Conservation (phyloP, 371 early-diverging fungal species). For the Mortierella sp. region DNA sequence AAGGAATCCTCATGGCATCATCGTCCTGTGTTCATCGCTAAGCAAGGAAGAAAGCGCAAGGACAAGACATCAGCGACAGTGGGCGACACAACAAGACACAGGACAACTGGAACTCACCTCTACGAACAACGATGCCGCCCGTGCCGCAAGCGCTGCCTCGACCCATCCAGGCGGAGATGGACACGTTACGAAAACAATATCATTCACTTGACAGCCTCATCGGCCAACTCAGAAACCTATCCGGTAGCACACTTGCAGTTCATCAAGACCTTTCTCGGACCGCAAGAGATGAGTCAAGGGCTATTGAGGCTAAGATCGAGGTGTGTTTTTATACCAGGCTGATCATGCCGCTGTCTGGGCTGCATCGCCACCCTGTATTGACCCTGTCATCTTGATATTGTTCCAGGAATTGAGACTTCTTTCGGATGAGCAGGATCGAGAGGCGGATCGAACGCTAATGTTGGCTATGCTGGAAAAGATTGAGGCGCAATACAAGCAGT, state of each 20-base stretch:
- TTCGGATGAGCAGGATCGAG: constrained; percentile 73
- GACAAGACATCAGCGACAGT: not conserved
- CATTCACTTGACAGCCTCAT: constrained; percentile 44
- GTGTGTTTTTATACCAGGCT: constrained; percentile 2
- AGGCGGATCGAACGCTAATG: constrained; percentile 57
- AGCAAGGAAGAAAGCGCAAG: no score
- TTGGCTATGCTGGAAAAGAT: constrained; percentile 63
- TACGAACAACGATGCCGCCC: constrained; percentile 23
- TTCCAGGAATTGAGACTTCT: constrained; percentile 61
- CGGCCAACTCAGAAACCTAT: constrained; percentile 23
- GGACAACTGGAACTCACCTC: not conserved
- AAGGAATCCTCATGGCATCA: no score
- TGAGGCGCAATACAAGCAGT: constrained; percentile 69
- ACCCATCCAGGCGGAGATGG: constrained; percentile 39
- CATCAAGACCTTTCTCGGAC: constrained; percentile 47
- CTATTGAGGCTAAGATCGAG: constrained; percentile 49
- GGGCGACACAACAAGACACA: not conserved
- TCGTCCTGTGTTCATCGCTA: no score
- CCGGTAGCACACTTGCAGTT: constrained; percentile 38
- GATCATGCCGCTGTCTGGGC: not conserved
- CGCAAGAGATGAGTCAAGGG: constrained; percentile 46
- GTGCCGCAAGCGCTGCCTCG: constrained; percentile 24
- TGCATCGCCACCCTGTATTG: not conserved
- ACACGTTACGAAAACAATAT: constrained; percentile 45
- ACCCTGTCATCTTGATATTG: not conserved